A percentile compares a stretch with the other conserved stretches of the same genome.
Evolutionary conservation across 345 rosid species (phyloP).

Genomic region (Salix arbutifolia): DNA sequence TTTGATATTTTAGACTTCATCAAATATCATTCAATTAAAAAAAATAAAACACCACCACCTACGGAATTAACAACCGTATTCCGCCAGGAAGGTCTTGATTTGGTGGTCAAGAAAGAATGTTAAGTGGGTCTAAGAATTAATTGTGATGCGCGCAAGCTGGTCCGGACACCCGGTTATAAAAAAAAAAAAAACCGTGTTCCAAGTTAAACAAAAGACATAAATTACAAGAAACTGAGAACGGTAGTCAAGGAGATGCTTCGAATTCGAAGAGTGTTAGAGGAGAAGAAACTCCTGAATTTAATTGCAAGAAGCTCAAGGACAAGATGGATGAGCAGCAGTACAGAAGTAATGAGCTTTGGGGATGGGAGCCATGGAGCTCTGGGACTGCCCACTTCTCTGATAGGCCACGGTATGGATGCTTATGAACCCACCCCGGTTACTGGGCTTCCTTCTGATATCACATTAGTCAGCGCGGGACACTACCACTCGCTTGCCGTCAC

Average conservation of each 20-base stretch:
- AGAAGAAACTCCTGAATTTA: too few relatives aligned
- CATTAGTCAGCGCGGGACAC: constrained; percentile 57
- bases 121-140: too few relatives aligned
- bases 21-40: too few relatives aligned
- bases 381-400: constrained; percentile 50
- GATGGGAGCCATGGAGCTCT: constrained; percentile 80
- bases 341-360: constrained; percentile 64
- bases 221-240: background rate
- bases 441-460: constrained; percentile 55
- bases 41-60: too few relatives aligned
- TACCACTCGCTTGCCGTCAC: constrained; percentile 93
- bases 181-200: background rate
- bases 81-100: too few relatives aligned
- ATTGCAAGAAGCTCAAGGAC: background rate
- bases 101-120: too few relatives aligned
- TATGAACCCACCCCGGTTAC: constrained; percentile 61
- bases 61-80: background rate
- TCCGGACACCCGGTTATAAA: too few relatives aligned
- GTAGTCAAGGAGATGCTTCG: background rate
- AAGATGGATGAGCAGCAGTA: background rate
- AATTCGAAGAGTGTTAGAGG: background rate
- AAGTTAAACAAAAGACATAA: too few relatives aligned
- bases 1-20: too few relatives aligned
- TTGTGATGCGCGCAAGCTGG: too few relatives aligned
- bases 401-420: constrained; percentile 55